Base-by-base conservation (phyloP, 495 filamentous ascomycete species). In the Podospora comata region DNA sequence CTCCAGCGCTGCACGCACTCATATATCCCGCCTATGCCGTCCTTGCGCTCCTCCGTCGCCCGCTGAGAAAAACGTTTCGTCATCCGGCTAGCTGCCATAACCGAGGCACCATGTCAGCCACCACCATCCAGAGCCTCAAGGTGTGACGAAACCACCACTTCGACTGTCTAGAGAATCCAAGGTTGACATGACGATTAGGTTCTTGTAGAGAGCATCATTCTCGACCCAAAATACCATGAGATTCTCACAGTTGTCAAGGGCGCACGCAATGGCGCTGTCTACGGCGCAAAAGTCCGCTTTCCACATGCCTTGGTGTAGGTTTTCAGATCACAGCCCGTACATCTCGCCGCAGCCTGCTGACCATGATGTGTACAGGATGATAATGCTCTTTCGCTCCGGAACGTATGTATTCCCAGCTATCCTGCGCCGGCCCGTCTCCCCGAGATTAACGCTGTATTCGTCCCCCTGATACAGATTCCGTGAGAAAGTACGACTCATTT, bases 271-370 rank as follows among this genome's bases (percentile, higher is more conserved):
- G 95, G 95, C 78, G 88, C 93, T 70, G 92, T 97, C 67, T 99
- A 98, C 81, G 95, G 95, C 30, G 88, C 93, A 72, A 99, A 98
- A 87, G 92, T 99, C 78, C 93, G 95, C 70, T 97, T 98, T 83
- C 95, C 95, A 73, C 95, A 99, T 82, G 95, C 95, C 64, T 86
- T 99, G 68, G 95, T 99, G 90, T 93, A 87, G 68, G 83, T 9
- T 4, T 48, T 30, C 28, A 15, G 55, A 28, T 32, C 6, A 53
- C 18, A 54, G n/a, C 44, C 60, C 18, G 4, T 2, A 28, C 9
- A 54, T 57, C 26, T 27, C 88, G 91, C 84, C 87, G 80, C 68
- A 69, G 67, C 15, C 23, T 18, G 66, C 59, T 70, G 60, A 69
- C 61, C 7, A 39, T 32, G 13, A 48, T 65, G 18, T 58, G 34